These are phyloP conservation scores for Trypanosoma mega DNA, from an alignment of 208 protist genomes.

Conservation along the genomic window DNA sequence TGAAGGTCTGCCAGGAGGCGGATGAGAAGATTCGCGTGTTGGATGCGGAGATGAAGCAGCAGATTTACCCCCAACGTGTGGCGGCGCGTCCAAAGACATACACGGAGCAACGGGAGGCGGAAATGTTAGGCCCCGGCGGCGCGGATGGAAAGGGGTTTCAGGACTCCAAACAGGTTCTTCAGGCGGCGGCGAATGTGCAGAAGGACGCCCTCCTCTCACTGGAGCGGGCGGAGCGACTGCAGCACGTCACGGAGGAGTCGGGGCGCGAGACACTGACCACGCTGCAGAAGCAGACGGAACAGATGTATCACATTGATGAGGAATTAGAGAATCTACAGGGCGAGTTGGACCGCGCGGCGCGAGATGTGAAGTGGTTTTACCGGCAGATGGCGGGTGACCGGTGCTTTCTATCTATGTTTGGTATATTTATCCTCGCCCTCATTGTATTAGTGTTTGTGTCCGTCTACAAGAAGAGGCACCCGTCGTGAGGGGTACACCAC, in stretches of 20 bases:
- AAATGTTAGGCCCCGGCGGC: conserved; percentile 68
- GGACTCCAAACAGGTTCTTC: conserved; percentile 68
- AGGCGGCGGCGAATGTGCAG: conserved; percentile 69
- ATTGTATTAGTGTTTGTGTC: conserved; percentile 73
- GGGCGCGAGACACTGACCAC: conserved; percentile 56
- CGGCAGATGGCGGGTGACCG: conserved; percentile 75
- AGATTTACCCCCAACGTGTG: conserved; percentile 50
- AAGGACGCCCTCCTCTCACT: conserved; percentile 72
- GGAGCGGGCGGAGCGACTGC: conserved; percentile 64
- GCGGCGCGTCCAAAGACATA: conserved; percentile 43
- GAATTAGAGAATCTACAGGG: conserved; percentile 76
- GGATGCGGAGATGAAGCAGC: conserved; percentile 67
- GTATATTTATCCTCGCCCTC: conserved; percentile 53
- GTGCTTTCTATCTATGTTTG: conserved; percentile 75
- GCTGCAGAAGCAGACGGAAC: conserved; percentile 71
- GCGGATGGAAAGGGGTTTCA: conserved; percentile 61
- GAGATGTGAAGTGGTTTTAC: conserved; percentile 78
- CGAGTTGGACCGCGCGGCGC: conserved; percentile 60
- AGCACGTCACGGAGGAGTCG: conserved; percentile 70
- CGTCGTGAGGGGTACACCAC: background rate
- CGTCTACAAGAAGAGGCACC: conserved; percentile 66
- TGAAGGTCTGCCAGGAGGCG: conserved; percentile 51
- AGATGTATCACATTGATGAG: conserved; percentile 83
- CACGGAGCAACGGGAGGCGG: conserved; percentile 55
- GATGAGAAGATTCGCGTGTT: conserved; percentile 58